Evolutionary conservation across 306 rosid genomes (phyloP).

Genomic region (Dryas drummondii): DNA sequence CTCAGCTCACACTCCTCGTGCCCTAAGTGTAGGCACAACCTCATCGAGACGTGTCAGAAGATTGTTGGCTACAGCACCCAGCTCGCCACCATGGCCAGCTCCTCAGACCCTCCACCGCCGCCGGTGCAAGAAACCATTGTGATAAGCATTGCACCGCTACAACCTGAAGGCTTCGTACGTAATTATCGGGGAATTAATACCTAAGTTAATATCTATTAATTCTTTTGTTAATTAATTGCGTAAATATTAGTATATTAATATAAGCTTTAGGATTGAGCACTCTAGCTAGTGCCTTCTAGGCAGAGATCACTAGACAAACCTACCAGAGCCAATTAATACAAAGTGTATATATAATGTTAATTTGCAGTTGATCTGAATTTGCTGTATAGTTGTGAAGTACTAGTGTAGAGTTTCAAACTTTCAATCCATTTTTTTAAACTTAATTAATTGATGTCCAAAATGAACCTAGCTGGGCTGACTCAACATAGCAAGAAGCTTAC

Average conservation of each 20-base stretch:
- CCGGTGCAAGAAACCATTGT: constrained; percentile 41
- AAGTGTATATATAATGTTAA: too few relatives aligned
- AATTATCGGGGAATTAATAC: constrained; percentile 47
- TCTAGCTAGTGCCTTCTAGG: neutral
- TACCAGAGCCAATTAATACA: too few relatives aligned
- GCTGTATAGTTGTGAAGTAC: too few relatives aligned
- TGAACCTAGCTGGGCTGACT: neutral
- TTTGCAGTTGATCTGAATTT: too few relatives aligned
- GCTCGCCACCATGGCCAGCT: constrained; percentile 14
- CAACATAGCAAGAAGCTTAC: neutral
- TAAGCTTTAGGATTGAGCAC: constrained; percentile 11
- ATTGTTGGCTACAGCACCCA: constrained; percentile 45
- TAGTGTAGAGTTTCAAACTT: too few relatives aligned
- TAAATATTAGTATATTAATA: neutral
- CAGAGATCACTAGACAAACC: neutral
- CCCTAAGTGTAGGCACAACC: constrained; percentile 86
- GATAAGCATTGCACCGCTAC: constrained; percentile 47
- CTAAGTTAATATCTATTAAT: neutral
- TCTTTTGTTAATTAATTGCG: neutral
- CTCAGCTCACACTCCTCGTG: constrained; percentile 81
- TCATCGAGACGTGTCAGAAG: constrained; percentile 72
- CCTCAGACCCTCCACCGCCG: constrained; percentile 21
- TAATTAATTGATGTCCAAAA: neutral
- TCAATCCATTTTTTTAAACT: too few relatives aligned
- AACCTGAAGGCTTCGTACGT: constrained; percentile 57